A percentile compares a stretch with the other conserved stretches of the same genome.
These are phyloP conservation scores for Pyrenophora graminea DNA, from an alignment of 2,329 filamentous ascomycete species.

Conservation along the genomic window DNA sequence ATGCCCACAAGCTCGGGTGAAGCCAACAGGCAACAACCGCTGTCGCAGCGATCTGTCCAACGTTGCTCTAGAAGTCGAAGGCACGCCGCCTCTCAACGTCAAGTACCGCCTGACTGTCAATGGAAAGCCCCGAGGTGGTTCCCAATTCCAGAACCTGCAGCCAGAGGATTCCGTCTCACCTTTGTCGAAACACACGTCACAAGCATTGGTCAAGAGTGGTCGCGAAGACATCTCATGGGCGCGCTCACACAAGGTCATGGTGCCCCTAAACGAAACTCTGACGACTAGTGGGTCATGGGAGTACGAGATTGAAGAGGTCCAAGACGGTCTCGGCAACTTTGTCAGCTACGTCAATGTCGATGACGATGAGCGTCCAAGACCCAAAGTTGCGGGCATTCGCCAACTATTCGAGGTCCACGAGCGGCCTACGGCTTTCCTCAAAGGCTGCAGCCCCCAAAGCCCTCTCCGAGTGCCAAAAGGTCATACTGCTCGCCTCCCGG, in stretches of 20 bases:
- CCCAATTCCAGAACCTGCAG: conserved; percentile 85
- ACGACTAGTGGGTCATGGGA: conserved; percentile 78
- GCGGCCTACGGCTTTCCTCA: conserved; percentile 73
- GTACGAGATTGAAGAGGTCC: conserved; percentile 89
- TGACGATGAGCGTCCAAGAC: conserved; percentile 67
- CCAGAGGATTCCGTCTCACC: conserved; percentile 84
- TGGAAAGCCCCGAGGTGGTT: conserved; percentile 78
- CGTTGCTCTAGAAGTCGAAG: conserved; percentile 78
- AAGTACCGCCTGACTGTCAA: conserved; percentile 91
- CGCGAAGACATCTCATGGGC: conserved; percentile 81
- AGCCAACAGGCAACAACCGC: conserved; percentile 66
- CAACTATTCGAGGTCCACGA: conserved; percentile 86
- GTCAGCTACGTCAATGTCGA: conserved; percentile 70
- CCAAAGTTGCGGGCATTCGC: conserved; percentile 66
- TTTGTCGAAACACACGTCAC: conserved; percentile 64
- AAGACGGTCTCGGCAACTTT: conserved; percentile 86
- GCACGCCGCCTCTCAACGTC: conserved; percentile 88
- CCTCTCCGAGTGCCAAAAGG: conserved; percentile 85
- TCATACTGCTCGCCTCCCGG: conserved; percentile 67
- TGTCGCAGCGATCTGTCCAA: conserved; percentile 90
- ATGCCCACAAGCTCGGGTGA: conserved; percentile 80
- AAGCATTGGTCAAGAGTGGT: conserved; percentile 60
- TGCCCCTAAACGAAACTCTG: conserved; percentile 90
- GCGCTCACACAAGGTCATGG: conserved; percentile 70
- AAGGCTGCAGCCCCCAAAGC: conserved; percentile 76